A percentile compares a stretch with the other conserved stretches of the same genome.
These are phyloP conservation scores for Leccinum subtestaceum DNA, from an alignment of 768 basidiomycete genomes.

Conservation along the genomic window DNA sequence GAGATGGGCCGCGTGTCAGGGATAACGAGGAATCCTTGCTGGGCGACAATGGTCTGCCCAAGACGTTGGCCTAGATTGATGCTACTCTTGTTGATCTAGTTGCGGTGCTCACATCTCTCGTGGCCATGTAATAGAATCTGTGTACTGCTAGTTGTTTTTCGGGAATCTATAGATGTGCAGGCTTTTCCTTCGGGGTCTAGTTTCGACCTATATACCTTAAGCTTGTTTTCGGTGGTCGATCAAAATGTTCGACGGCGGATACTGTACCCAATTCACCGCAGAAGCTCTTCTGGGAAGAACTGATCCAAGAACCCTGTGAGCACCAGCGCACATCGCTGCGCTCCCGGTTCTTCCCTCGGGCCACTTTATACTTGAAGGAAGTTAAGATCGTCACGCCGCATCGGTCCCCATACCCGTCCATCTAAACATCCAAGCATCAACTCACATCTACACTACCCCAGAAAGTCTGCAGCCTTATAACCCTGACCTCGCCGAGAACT, in stretches of 20 bases:
- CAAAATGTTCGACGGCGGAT: background rate
- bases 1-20: slow-evolving; percentile 83
- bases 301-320: background rate
- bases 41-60: slow-evolving; percentile 67
- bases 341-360: too few relatives aligned
- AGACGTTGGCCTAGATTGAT: slow-evolving; percentile 36
- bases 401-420: background rate
- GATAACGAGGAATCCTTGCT: slow-evolving; percentile 63
- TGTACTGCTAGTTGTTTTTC: slow-evolving; percentile 10
- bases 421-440: background rate
- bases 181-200: background rate
- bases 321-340: too few relatives aligned
- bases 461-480: background rate
- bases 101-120: background rate
- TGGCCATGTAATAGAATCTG: background rate
- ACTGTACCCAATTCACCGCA: background rate
- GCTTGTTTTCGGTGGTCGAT: background rate
- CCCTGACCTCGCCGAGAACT: background rate
- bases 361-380: background rate
- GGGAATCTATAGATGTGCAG: background rate
- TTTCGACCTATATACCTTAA: background rate
- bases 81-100: background rate
- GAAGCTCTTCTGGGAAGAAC: background rate
- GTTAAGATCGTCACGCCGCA: background rate
- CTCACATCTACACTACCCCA: background rate